A percentile compares a stretch with the other conserved stretches of the same genome.
These are phyloP conservation scores for Penicillium bovifimosum DNA, from an alignment of 495 filamentous ascomycete species.

Conservation along the genomic window DNA sequence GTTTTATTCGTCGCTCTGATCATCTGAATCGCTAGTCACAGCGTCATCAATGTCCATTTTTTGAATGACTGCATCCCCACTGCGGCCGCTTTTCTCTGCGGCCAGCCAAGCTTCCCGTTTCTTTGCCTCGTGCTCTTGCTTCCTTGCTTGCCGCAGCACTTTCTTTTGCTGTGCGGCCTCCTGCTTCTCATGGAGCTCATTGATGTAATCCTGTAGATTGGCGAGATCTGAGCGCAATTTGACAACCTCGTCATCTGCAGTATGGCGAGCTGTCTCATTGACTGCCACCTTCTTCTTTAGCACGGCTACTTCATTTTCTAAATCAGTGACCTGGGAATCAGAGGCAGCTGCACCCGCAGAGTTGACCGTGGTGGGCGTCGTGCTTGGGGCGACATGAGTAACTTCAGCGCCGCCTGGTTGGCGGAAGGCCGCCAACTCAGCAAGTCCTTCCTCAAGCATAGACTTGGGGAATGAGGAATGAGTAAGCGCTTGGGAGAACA, in stretches of 20 bases:
- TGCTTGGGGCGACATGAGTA: conserved; percentile 7
- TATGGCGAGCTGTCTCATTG: conserved; percentile 36
- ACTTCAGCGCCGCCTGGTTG: conserved; percentile 17
- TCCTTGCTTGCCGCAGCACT: conserved; percentile 35
- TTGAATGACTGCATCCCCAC: conserved; percentile 35
- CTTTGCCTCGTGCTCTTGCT: conserved; percentile 36
- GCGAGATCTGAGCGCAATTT: conserved; percentile 35
- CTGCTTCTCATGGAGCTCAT: conserved; percentile 38
- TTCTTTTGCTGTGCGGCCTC: conserved; percentile 33
- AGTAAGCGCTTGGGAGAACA: conserved; percentile 47
- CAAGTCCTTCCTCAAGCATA: conserved; percentile 52
- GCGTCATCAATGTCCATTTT: conserved; percentile 33
- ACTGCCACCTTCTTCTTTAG: conserved; percentile 38
- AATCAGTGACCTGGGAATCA: conserved; percentile 28
- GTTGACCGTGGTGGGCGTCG: conserved; percentile 5
- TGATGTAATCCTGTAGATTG: conserved; percentile 39
- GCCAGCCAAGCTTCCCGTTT: conserved; percentile 43
- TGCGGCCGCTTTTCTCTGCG: conserved; percentile 42
- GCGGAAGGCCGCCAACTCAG: conserved; percentile 42
- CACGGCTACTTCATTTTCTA: conserved; percentile 32
- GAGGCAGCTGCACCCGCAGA: conserved; percentile 18
- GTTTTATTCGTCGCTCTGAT: conserved; percentile 33
- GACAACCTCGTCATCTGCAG: conserved; percentile 34
- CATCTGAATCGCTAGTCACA: conserved; percentile 36
- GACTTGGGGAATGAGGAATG: conserved; percentile 48